Evolutionary conservation across 208 protist species (phyloP).

Genomic region (Crithidia sp.): DNA sequence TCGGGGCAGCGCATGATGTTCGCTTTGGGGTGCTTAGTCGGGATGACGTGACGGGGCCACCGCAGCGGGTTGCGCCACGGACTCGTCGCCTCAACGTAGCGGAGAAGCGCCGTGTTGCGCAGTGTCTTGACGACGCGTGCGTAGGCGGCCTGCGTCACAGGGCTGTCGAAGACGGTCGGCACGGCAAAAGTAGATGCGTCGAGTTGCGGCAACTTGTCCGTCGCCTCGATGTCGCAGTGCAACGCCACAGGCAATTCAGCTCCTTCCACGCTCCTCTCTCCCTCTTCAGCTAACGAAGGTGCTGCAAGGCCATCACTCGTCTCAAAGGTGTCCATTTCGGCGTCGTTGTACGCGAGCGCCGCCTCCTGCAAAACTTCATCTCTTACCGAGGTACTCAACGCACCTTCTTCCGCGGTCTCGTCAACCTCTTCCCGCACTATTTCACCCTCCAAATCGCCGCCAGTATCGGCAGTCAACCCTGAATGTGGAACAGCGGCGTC

Average conservation of each 20-base stretch:
- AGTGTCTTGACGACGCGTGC: conserved; percentile 54
- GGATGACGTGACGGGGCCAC: conserved; percentile 82
- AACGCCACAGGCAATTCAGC: too few relatives aligned
- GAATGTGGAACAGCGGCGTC: neutral
- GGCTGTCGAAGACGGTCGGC: conserved; percentile 30
- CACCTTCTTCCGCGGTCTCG: too few relatives aligned
- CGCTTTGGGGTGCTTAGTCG: conserved; percentile 80
- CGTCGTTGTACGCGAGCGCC: too few relatives aligned
- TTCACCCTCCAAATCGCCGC: too few relatives aligned
- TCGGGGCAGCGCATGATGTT: conserved; percentile 92
- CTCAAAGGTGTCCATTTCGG: too few relatives aligned
- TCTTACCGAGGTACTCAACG: too few relatives aligned
- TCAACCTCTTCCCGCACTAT: too few relatives aligned
- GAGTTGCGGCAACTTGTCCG: neutral
- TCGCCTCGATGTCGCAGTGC: neutral
- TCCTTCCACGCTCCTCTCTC: too few relatives aligned
- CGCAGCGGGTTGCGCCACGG: conserved; percentile 89
- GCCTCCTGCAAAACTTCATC: too few relatives aligned
- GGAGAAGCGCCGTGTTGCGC: conserved; percentile 59
- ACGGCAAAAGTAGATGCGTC: neutral
- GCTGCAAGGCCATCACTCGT: too few relatives aligned
- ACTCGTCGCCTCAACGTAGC: conserved; percentile 76
- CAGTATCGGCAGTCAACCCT: too few relatives aligned
- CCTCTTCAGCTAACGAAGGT: too few relatives aligned
- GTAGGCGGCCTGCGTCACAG: conserved; percentile 51